Evolutionary conservation across 2,329 filamentous ascomycete species (phyloP).

Genomic region (Huntiella moniliformis): DNA sequence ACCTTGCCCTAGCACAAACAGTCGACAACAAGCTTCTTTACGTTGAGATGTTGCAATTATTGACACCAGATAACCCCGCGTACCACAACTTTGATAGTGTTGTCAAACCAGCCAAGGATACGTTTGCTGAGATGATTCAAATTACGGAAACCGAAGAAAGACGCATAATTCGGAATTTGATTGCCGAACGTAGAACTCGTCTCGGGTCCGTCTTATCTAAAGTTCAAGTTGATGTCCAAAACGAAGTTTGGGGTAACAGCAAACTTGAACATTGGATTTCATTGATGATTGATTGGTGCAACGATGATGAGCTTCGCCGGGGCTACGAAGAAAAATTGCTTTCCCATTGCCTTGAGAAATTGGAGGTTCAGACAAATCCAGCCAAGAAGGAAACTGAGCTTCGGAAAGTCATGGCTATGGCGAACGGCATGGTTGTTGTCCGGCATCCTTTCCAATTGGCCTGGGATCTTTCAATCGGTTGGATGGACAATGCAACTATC

Average conservation of each 20-base stretch:
- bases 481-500: conserved; percentile 60
- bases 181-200: conserved; percentile 72
- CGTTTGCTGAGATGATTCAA: conserved; percentile 65
- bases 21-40: conserved; percentile 57
- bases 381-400: conserved; percentile 36
- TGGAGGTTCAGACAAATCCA: conserved; percentile 44
- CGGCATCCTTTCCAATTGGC: conserved; percentile 77
- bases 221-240: conserved; percentile 72
- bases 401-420: conserved; percentile 50
- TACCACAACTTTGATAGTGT: conserved; percentile 72
- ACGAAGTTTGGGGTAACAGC: conserved; percentile 61
- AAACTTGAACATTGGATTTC: conserved; percentile 64
- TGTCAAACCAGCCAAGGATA: conserved; percentile 58
- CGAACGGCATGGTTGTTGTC: conserved; percentile 88
- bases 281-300: conserved; percentile 75
- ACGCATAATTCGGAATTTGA: conserved; percentile 72
- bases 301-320: conserved; percentile 66
- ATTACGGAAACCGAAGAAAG: conserved; percentile 75
- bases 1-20: conserved; percentile 52
- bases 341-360: conserved; percentile 57
- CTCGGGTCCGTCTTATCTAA: conserved; percentile 68
- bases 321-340: conserved; percentile 82
- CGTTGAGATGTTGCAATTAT: conserved; percentile 53
- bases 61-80: conserved; percentile 62
- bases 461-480: conserved; percentile 82